These are phyloP conservation scores for Fusarium citri DNA, from an alignment of 2,329 filamentous ascomycete species.

Conservation along the genomic window DNA sequence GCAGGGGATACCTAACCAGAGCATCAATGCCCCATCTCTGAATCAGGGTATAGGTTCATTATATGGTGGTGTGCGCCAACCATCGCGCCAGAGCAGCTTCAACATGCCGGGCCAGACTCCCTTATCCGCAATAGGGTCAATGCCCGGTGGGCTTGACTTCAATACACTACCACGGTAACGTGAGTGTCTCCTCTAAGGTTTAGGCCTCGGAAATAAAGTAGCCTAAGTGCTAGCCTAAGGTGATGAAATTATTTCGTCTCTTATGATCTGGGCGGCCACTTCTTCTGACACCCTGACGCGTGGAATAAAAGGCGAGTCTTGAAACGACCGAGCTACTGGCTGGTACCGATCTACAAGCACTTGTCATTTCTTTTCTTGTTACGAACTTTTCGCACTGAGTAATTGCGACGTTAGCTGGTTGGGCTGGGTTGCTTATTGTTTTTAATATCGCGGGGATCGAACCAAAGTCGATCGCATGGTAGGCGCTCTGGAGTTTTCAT, in stretches of 20 bases:
- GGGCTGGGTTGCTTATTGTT: not conserved
- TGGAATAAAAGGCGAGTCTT: not conserved
- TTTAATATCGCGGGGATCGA: not conserved
- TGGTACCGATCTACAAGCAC: not conserved
- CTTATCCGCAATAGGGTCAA: constrained; percentile 47
- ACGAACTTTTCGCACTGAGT: not conserved
- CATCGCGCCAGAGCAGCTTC: constrained; percentile 50
- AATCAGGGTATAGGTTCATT: constrained; percentile 48
- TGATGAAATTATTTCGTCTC: too few species aligned
- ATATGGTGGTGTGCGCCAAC: constrained; percentile 42
- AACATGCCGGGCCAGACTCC: constrained; percentile 48
- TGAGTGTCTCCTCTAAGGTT: not conserved
- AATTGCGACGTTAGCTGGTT: not conserved
- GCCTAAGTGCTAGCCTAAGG: too few species aligned
- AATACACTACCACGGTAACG: not conserved
- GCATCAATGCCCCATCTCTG: constrained; percentile 39
- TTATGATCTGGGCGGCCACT: too few species aligned
- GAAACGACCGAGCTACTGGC: not conserved
- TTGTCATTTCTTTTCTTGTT: not conserved
- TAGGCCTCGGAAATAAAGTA: too few species aligned
- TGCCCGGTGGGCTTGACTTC: constrained; percentile 46
- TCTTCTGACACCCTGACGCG: too few species aligned
- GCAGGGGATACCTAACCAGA: constrained; percentile 46
- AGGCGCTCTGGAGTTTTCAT: constrained; percentile 34
- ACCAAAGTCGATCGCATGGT: constrained; percentile 7